Conservation (phyloP, 2,329 filamentous ascomycete genomes). For the Hysterium pulicare region DNA sequence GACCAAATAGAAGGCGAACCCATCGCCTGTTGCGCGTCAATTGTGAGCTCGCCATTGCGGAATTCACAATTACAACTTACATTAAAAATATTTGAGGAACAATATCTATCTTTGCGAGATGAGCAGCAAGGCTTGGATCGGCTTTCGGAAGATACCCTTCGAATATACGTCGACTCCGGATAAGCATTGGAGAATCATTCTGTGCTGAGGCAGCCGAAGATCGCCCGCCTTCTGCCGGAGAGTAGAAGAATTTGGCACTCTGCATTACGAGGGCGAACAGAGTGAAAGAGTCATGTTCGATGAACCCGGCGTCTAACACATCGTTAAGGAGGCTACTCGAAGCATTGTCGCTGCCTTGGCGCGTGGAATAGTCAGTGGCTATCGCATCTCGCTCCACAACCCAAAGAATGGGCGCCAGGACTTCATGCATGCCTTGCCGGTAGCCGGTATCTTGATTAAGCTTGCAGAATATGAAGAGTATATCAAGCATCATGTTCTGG, state of each 20-base stretch:
- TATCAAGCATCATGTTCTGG: slow-evolving; percentile 78
- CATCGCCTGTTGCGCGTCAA: slow-evolving; percentile 63
- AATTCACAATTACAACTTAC: slow-evolving; percentile 47
- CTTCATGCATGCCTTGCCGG: slow-evolving; percentile 97
- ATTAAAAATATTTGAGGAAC: slow-evolving; percentile 97
- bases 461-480: slow-evolving; percentile 93
- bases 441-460: slow-evolving; percentile 84
- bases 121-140: slow-evolving; percentile 78
- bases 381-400: slow-evolving; percentile 80
- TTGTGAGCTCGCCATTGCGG: background rate
- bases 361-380: slow-evolving; percentile 37
- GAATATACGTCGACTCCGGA: slow-evolving; percentile 82
- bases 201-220: slow-evolving; percentile 1
- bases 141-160: slow-evolving; percentile 72
- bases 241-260: slow-evolving; percentile 80
- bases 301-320: slow-evolving; percentile 66
- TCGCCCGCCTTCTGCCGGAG: slow-evolving; percentile 51
- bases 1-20: slow-evolving; percentile 87
- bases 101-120: slow-evolving; percentile 80
- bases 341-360: slow-evolving; percentile 17
- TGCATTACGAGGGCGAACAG: slow-evolving; percentile 88
- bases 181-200: slow-evolving; percentile 68
- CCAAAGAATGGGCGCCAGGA: slow-evolving; percentile 85
- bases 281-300: slow-evolving; percentile 89
- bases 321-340: slow-evolving; percentile 25